A percentile compares a stretch with the other conserved stretches of the same genome.
Conservation (phyloP, 1,139 yeast genomes). For the Hyphopichia khmerensis region DNA sequence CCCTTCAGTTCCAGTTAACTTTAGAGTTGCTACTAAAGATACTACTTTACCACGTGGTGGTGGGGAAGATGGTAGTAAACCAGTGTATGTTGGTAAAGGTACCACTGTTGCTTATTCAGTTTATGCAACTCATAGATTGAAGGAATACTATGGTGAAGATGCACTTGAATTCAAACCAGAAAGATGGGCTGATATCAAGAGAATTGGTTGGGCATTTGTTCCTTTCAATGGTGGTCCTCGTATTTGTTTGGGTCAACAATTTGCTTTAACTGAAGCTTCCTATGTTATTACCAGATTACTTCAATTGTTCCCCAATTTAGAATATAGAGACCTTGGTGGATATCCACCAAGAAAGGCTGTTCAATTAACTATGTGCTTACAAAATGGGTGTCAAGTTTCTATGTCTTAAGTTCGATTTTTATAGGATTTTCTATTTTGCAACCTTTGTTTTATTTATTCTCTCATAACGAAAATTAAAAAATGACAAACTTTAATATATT, state of each 20-base stretch:
- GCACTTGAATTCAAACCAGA: slow-evolving; percentile 49
- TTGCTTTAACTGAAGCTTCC: slow-evolving; percentile 46
- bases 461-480: too few species aligned
- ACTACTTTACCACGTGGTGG: slow-evolving; percentile 56
- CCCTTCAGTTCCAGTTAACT: slow-evolving; percentile 57
- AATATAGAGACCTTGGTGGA: slow-evolving; percentile 15
- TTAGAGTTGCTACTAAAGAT: slow-evolving; percentile 43
- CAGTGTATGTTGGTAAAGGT: slow-evolving; percentile 48
- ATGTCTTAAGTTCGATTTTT: slow-evolving; percentile 2
- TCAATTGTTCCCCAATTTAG: slow-evolving; percentile 21
- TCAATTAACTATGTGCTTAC: slow-evolving; percentile 36
- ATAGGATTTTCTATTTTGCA: not conserved
- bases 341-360: slow-evolving; percentile 34
- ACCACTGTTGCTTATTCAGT: slow-evolving; percentile 44
- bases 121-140: slow-evolving; percentile 46
- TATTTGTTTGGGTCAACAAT: slow-evolving; percentile 46
- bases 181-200: slow-evolving; percentile 42
- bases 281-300: slow-evolving; percentile 26
- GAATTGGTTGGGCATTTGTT: slow-evolving; percentile 43
- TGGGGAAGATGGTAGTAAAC: slow-evolving; percentile 41
- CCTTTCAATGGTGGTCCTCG: slow-evolving; percentile 49
- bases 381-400: slow-evolving; percentile 24
- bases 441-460: not conserved
- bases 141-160: slow-evolving; percentile 48
- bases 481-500: not conserved